Evolutionary conservation across 208 protist genomes (phyloP), one percentile per base, ranked within the genome.

Genomic region (Naegleria lovaniensis): DNA sequence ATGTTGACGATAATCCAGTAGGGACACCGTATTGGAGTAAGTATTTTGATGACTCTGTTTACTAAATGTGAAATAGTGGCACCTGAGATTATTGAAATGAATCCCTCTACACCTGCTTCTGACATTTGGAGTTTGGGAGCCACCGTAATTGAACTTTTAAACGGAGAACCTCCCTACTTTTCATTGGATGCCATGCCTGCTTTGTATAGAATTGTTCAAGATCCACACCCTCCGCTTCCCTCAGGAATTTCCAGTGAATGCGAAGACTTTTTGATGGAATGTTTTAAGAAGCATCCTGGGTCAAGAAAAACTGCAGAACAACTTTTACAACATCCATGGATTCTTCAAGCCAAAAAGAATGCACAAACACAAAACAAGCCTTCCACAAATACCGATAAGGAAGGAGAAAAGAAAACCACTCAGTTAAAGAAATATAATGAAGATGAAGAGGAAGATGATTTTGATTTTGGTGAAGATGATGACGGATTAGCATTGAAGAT

Each of bases 61-160:
- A n/a, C 89, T 88, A 41, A 89, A 91, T 91, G 19, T 13, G 5
- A 11, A 55, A 79, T 33, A 67, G 88, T 92, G 90, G 90, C 90
- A 16, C 90, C 90, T 33, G 90, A 92, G 83, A 83, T 92, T 38
- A 92, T 92, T 19, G 52, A 90, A 85, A 40, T 59, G 19, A 40
- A 59, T n/a, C n/a, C 33, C 39, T 5, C 83, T 16, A 84, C 83
- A 29, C 29, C 41, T 59, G 85, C 11, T 6, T 92, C 90, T 48
- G 91, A 92, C 33, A 93, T 93, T 51, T 93, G 92, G 92, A 85
- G 41, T 51, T 16, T 93, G 5, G 92, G 91, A 40, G 97, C 94
- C 86, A 98, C 97, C 15, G 92, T 98, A 4, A 97, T 98, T 41
- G 97, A 98, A 91, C 91, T 98, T 13, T 88, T 98, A 22, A 96